Conservation (phyloP, 805 yeast species). For the Phaffomyces antillensis region DNA sequence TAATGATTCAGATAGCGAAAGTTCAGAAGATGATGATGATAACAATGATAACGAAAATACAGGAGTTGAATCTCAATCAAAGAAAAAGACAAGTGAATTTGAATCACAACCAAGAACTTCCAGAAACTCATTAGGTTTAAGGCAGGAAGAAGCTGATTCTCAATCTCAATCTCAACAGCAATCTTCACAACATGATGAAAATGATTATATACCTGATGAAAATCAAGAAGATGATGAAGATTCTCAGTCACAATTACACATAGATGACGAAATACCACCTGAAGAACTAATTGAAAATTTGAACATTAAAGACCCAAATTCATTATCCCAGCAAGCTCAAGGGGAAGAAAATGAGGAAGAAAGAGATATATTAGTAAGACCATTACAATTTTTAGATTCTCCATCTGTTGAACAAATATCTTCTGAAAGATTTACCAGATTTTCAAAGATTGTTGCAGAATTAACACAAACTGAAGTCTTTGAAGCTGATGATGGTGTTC, state of each 20-base stretch:
- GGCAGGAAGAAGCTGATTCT: conserved; percentile 1
- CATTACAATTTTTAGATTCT: conserved; percentile 19
- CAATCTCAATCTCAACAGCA: conserved; percentile 1
- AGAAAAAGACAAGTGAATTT: not conserved
- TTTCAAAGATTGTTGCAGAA: conserved; percentile 40
- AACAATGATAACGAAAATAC: not conserved
- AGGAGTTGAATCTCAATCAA: not conserved
- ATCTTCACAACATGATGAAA: conserved; percentile 14
- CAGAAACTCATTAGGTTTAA: not conserved
- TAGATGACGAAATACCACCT: conserved; percentile 6
- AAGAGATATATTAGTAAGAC: not conserved
- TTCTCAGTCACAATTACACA: conserved; percentile 3
- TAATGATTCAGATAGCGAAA: conserved; percentile 2
- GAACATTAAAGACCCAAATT: not conserved
- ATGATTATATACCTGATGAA: conserved; percentile 12
- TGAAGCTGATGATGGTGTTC: conserved; percentile 40
- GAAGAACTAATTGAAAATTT: conserved; percentile 4
- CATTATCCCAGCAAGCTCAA: too few relatives aligned
- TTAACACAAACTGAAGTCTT: conserved; percentile 38
- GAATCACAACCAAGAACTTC: conserved; percentile 1
- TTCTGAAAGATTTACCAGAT: conserved; percentile 38
- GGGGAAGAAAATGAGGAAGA: too few relatives aligned
- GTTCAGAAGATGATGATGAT: not conserved
- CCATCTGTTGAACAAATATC: conserved; percentile 29
- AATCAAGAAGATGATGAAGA: not conserved